Evolutionary conservation across 768 basidiomycete species (phyloP), one percentile per base, ranked within the genome.

Genomic region (Amanita rubescens): DNA sequence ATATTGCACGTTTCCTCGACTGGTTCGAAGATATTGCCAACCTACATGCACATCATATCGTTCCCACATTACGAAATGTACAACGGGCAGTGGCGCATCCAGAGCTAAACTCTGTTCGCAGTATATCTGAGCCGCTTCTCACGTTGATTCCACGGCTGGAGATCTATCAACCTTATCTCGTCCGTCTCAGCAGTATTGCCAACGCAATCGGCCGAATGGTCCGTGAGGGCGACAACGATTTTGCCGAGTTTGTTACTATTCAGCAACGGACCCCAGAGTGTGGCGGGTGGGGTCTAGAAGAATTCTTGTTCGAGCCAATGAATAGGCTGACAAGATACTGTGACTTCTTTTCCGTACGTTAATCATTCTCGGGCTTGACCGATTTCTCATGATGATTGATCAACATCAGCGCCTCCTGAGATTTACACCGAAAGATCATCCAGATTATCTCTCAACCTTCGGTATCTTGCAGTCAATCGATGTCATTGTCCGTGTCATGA

Each of bases 21-120:
- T 91, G 89, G 85, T 69, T 94, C 47, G 91, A 94, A 58, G 90
- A 91, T 59, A 89, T 97, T 56, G 73, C 86, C 9, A 82, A 84
- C 51, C 71, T 94, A 1, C 94, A 96, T 59, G 46, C 43, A 32
- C 69, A 72, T 3, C 77, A 84, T 54, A 71, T 96, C 22, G 72
- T 76, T 7, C 71, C 73, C 3, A 66, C 75, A 1, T 63, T 90
- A 56, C 67, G 63, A 45, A 56, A 59, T 6, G 59, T 63, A 6
- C 60, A 65, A 25, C 63, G 63, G 47, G 62, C 59, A 4, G 60
- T 62, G 48, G 60, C 65, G 0, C 59, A 68, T 32, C 60, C 39
- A 72, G 37, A 77, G 55, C 64, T 69, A 49, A 66, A 76, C 1
- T 66, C 78, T 43, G 67, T 86, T 12, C 70, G 73, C 49, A 67